Conservation (phyloP, 768 basidiomycete species). For the Thelephora ganbajun region DNA sequence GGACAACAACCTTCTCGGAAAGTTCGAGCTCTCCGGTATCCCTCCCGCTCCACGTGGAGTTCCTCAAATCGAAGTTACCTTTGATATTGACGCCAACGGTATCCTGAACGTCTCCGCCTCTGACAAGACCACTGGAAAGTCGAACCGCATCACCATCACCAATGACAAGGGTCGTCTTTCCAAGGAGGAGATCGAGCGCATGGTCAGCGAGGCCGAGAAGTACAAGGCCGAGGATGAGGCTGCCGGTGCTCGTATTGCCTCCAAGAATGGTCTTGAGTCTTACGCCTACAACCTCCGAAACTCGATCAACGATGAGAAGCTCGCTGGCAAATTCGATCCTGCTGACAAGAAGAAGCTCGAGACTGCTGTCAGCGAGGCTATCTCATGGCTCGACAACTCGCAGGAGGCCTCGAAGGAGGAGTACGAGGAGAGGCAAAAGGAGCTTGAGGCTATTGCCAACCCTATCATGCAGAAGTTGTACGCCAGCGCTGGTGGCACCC, state of each 20-base stretch:
- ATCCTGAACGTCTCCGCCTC: slow-evolving; percentile 90
- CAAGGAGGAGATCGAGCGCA: slow-evolving; percentile 97
- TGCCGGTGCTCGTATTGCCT: slow-evolving; percentile 63
- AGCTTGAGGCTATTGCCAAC: slow-evolving; percentile 72
- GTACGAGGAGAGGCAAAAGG: slow-evolving; percentile 87
- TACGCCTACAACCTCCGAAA: slow-evolving; percentile 94
- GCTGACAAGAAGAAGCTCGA: slow-evolving; percentile 80
- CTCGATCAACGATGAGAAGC: slow-evolving; percentile 73
- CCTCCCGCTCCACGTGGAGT: slow-evolving; percentile 96
- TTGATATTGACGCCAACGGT: slow-evolving; percentile 96
- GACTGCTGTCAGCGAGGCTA: slow-evolving; percentile 66
- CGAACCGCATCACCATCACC: slow-evolving; percentile 85
- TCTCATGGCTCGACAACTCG: slow-evolving; percentile 75
- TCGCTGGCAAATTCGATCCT: slow-evolving; percentile 76
- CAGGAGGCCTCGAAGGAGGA: slow-evolving; percentile 91
- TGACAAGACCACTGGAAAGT: slow-evolving; percentile 96
- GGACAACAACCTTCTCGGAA: slow-evolving; percentile 97
- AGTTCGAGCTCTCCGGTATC: slow-evolving; percentile 95
- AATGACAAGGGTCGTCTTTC: slow-evolving; percentile 96
- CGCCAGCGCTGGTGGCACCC: slow-evolving; percentile 36
- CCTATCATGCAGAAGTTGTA: slow-evolving; percentile 69
- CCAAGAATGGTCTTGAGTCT: slow-evolving; percentile 91
- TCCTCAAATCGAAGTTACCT: slow-evolving; percentile 94
- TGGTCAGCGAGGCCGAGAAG: slow-evolving; percentile 90
- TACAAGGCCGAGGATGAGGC: slow-evolving; percentile 89